Evolutionary conservation across 306 rosid genomes (phyloP).

Genomic region (Carpinus fangiana): DNA sequence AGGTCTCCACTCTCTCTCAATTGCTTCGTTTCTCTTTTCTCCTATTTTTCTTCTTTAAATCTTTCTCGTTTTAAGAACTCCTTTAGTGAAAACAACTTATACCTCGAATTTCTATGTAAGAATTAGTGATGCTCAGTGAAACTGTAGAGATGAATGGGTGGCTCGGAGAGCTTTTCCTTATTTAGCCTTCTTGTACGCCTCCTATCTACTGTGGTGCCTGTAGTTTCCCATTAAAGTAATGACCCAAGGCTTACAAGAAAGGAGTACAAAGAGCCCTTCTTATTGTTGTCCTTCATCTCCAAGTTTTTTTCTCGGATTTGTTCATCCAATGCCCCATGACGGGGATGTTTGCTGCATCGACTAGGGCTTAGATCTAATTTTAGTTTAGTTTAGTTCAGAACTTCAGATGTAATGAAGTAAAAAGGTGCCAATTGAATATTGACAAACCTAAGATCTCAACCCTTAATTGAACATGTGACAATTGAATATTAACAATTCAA

Average conservation of each 20-base stretch:
- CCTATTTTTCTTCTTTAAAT: neutral
- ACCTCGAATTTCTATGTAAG: neutral
- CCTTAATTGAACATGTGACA: neutral
- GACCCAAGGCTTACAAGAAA: neutral
- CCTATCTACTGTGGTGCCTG: neutral
- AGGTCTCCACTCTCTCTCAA: conserved; percentile 18
- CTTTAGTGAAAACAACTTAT: too few species aligned
- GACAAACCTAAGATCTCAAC: neutral
- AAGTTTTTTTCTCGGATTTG: neutral
- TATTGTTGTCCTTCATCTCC: neutral
- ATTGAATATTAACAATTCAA: neutral
- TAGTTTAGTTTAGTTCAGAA: neutral
- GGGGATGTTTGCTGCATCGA: neutral
- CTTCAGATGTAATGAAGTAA: neutral
- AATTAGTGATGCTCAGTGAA: neutral
- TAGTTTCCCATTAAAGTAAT: neutral
- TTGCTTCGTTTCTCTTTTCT: neutral
- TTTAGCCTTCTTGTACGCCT: neutral
- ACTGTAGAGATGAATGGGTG: too few species aligned
- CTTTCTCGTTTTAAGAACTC: neutral
- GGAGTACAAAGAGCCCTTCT: neutral
- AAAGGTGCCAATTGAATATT: neutral
- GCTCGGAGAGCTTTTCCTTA: too few species aligned
- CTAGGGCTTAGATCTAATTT: neutral
- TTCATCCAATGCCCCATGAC: neutral